Base-by-base conservation (phyloP, 768 basidiomycete genomes). In the Podaxis carcinomalis region DNA sequence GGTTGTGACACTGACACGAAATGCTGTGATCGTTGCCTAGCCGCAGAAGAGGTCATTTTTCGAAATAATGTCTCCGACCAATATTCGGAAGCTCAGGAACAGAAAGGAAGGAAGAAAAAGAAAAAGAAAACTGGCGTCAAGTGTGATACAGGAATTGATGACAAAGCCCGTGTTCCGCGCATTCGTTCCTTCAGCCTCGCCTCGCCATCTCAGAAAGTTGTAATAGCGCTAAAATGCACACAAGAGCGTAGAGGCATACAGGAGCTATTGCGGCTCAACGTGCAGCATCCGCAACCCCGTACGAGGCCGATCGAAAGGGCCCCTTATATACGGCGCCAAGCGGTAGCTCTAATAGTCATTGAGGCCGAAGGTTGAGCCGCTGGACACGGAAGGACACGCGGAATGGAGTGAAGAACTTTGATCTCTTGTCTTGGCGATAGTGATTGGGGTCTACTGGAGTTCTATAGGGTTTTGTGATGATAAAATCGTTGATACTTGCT, bases 281-380 rank as follows among this genome's bases (percentile, higher is more conserved):
- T 92, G 92, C 65, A 93, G 90, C 69, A 83, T 93, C 58, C 92
- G 88, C 68, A 87, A 87, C 42, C 65, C 32, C 91, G 64, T 92
- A 92, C 67, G 87, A 84, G 56, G 77, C 73, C 35, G 85, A 86
- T 47, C 74, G 83, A 65, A 89, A 83, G 74, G 85, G 85, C 32
- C 7, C 64, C 65, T 67, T 57, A 67, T 60, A 9, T 35, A 35
- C n/a, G 50, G 57, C n/a, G 28, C 25, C 4, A 59, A 39, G 51
- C 51, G 27, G 32, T 44, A 59, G 37, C 49, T 9, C 32, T 32
- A 32, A 32, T 32, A 7, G 13, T 36, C 27, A 36, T 2, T 28
- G 40, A 32, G n/a, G 42, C 32, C 32, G 2, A 32, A 32, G 19
- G 42, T 44, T 44, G 42, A 44, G 42, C 42, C 42, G 42, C n/a